These are phyloP conservation scores for Neurospora sp. DNA, from an alignment of 2,329 filamentous ascomycete genomes.

Conservation along the genomic window DNA sequence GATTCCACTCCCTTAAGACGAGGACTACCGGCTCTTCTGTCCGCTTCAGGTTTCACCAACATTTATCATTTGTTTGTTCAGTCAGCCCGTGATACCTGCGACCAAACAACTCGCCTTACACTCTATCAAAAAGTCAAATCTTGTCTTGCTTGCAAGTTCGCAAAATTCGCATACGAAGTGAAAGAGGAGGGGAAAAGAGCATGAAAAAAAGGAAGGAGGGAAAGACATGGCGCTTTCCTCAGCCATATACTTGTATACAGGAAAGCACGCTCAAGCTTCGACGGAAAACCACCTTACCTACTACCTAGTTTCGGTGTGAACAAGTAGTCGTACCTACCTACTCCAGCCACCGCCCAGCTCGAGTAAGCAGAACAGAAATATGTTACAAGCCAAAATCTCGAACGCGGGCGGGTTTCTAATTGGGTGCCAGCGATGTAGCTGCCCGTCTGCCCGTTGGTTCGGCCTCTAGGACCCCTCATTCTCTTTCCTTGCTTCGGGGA, in stretches of 20 bases:
- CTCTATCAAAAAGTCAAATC: not conserved
- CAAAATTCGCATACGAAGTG: not conserved
- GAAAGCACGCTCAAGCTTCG: not conserved
- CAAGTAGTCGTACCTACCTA: too few relatives aligned
- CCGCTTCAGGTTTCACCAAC: not conserved
- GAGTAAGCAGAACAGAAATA: not conserved
- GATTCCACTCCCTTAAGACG: not conserved
- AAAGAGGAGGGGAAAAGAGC: not conserved
- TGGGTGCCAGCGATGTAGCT: not conserved
- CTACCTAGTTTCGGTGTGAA: not conserved
- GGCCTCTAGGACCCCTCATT: not conserved
- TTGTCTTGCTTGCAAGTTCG: not conserved
- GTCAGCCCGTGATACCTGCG: not conserved
- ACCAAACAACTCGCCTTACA: not conserved
- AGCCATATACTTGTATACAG: not conserved
- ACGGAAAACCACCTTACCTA: not conserved
- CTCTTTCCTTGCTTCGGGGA: not conserved
- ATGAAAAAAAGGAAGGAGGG: not conserved
- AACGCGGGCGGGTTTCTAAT: not conserved
- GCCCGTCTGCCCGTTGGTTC: not conserved
- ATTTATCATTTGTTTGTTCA: not conserved
- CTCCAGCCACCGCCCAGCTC: not conserved
- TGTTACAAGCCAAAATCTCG: not conserved
- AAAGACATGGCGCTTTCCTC: not conserved
- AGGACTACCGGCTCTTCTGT: not conserved